phyloP scores from a whole-genome alignment of 352 stramenopile species.

The Poterioochromonas sp. region DNA sequence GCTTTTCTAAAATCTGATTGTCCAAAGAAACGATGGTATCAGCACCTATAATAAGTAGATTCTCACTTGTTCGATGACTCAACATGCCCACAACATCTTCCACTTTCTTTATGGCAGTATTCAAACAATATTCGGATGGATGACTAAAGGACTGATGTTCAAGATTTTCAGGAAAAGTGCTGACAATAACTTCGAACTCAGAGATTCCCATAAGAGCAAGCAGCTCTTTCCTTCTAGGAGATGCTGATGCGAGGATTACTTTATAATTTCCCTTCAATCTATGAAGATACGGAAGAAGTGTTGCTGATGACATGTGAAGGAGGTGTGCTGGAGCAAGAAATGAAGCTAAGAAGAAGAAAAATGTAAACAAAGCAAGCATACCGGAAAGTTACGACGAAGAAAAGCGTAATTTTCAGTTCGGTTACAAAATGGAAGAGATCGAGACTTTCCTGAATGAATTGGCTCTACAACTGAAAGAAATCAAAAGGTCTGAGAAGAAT shows the following conservation, averaged over 20 bases:
- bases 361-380: too few species aligned
- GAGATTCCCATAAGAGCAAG: background rate
- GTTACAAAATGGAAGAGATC: too few species aligned
- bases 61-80: background rate
- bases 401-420: background rate
- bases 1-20: background rate
- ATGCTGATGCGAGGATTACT: background rate
- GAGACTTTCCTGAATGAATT: too few species aligned
- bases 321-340: too few species aligned
- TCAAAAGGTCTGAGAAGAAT: background rate
- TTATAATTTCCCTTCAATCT: background rate
- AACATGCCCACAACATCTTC: background rate
- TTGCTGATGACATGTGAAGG: too few species aligned
- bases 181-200: background rate
- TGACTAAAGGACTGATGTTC: background rate
- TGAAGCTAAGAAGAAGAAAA: too few species aligned
- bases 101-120: background rate
- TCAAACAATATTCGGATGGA: background rate
- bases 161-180: background rate
- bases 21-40: background rate
- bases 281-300: background rate
- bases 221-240: background rate
- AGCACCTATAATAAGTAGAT: background rate
- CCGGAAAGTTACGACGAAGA: background rate
- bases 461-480: too few species aligned